Conservation (phyloP, 1,284 basidiomycete genomes). For the Gymnopus androsaceus region DNA sequence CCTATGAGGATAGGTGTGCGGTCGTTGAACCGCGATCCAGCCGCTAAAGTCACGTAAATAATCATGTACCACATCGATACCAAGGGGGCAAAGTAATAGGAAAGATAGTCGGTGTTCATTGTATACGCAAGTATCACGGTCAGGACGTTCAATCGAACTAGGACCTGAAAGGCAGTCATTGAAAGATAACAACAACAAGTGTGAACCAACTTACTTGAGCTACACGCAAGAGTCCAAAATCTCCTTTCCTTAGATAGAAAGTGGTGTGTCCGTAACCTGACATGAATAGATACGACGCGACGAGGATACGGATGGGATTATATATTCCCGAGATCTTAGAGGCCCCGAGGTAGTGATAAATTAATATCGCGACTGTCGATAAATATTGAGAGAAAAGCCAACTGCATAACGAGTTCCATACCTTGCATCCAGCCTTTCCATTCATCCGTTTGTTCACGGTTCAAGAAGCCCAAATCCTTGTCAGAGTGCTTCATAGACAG, state of each 20-base stretch:
- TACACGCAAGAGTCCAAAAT: slow-evolving; percentile 78
- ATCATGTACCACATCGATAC: slow-evolving; percentile 85
- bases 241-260: slow-evolving; percentile 84
- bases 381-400: background rate
- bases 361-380: slow-evolving; percentile 73
- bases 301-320: slow-evolving; percentile 84
- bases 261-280: slow-evolving; percentile 75
- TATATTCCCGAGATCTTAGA: slow-evolving; percentile 89
- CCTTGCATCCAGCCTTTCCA: slow-evolving; percentile 98
- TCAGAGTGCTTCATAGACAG: slow-evolving; percentile 68
- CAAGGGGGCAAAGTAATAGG: slow-evolving; percentile 85
- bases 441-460: slow-evolving; percentile 90
- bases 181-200: background rate
- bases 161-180: slow-evolving; percentile 47
- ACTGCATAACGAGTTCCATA: slow-evolving; percentile 38
- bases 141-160: slow-evolving; percentile 82
- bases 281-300: slow-evolving; percentile 86
- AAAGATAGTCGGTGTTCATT: slow-evolving; percentile 90
- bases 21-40: slow-evolving; percentile 76
- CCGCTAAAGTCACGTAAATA: slow-evolving; percentile 78
- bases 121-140: slow-evolving; percentile 82
- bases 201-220: slow-evolving; percentile 50
- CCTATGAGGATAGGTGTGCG: slow-evolving; percentile 62
- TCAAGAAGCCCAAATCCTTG: slow-evolving; percentile 85
- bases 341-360: slow-evolving; percentile 88